A percentile compares a stretch with the other conserved stretches of the same genome.
These are phyloP conservation scores for Mycogone perniciosa DNA, from an alignment of 2,329 filamentous ascomycete species.

Conservation along the genomic window DNA sequence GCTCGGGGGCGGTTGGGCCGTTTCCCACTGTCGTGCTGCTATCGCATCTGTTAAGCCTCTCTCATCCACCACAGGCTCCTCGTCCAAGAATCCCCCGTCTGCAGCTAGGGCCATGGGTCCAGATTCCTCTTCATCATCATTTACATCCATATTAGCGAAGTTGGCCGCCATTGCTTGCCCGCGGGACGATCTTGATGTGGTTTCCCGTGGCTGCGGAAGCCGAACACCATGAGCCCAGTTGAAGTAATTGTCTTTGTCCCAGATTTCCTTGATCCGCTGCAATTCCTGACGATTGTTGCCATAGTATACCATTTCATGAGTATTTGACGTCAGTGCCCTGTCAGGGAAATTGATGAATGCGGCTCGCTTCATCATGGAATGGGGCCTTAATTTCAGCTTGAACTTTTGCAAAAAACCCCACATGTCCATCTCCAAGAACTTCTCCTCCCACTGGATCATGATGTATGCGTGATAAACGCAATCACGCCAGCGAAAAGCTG, in stretches of 20 bases:
- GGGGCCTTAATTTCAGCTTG: slow-evolving; percentile 17
- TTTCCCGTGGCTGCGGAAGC: slow-evolving; percentile 7
- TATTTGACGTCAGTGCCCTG: neutral
- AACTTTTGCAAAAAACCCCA: slow-evolving; percentile 16
- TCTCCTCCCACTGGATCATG: slow-evolving; percentile 25
- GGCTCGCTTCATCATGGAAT: slow-evolving; percentile 18
- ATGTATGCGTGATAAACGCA: slow-evolving; percentile 24
- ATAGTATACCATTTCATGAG: slow-evolving; percentile 26
- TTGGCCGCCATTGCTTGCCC: too few species aligned
- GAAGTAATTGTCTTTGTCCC: slow-evolving; percentile 24
- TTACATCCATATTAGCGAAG: too few species aligned
- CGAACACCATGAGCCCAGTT: slow-evolving; percentile 22
- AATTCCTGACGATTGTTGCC: slow-evolving; percentile 22
- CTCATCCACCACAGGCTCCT: too few species aligned
- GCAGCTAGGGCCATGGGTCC: too few species aligned
- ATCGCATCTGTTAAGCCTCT: too few species aligned
- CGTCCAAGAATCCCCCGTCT: too few species aligned
- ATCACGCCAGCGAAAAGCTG: slow-evolving; percentile 27
- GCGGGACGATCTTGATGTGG: neutral
- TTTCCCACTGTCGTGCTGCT: too few species aligned
- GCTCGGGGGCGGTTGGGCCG: too few species aligned
- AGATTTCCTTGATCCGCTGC: slow-evolving; percentile 21
- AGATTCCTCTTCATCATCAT: too few species aligned
- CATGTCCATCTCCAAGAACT: slow-evolving; percentile 27
- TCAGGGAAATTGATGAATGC: slow-evolving; percentile 28